Evolutionary conservation across 768 basidiomycete species (phyloP), one percentile per base, ranked within the genome.

Genomic region (Lactarius tabidus): DNA sequence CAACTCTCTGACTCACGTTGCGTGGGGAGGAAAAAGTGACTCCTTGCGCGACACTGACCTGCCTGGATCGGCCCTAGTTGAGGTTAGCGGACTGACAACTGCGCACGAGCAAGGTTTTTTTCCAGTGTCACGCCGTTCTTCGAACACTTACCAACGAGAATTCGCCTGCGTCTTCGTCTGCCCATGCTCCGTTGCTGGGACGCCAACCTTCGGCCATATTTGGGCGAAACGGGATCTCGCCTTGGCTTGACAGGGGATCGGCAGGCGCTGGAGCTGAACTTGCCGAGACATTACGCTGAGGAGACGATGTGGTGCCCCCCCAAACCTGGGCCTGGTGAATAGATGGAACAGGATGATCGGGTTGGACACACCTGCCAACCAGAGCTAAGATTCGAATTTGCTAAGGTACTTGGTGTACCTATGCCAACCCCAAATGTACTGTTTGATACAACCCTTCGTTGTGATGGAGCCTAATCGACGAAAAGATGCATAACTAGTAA

Each of bases 351-450:
- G n/a, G 43, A 31, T 33, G 38, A 57, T 28, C 59, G 69, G 61
- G 60, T 52, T 60, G 55, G 64, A 77, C 82, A 56, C 62, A 84
- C 88, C 83, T 88, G 86, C 88, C 88, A 89, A 52, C 87, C 84
- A 57, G 85, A 77, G 73, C 81, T 84, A 48, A 86, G 78, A 35
- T 76, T 74, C 71, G 86, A 45, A 35, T 62, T 66, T 29, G 61
- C 85, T 62, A 85, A 76, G 17, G 79, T 75, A 33, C 74, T 79
- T 1, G 79, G 72, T n/a, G 80, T 75, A 53, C 79, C 75, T 74
- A 85, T 80, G 15, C 80, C 80, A 26, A 83, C 80, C 48, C 79
- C 81, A 70, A 86, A 82, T 77, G 86, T 81, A 68, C 80, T 84
- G 38, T 73, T 74, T 14, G 81, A 70, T 35, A 77, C 63, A 45